Conservation (phyloP, 305 asterid genomes). For the Rubia occidens region DNA sequence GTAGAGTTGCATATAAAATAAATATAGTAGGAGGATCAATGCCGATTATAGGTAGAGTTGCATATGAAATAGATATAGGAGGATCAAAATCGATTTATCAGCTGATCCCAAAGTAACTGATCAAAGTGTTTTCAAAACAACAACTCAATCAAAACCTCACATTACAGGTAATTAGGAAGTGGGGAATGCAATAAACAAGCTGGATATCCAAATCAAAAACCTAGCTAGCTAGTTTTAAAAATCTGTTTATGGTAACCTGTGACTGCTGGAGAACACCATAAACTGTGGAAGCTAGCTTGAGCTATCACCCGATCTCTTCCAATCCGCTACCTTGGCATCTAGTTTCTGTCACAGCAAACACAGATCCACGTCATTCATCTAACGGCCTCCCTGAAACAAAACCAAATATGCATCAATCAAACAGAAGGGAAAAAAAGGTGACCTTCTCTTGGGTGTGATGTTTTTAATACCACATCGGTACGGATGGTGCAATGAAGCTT, state of each 20-base stretch:
- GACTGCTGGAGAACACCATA: neutral
- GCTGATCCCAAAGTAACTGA: neutral
- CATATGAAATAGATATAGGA: too few relatives aligned
- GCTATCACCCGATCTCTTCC: conserved; percentile 8
- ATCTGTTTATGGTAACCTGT: neutral
- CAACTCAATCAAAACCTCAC: neutral
- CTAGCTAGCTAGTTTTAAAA: too few relatives aligned
- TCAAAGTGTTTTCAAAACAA: neutral
- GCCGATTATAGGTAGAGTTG: too few relatives aligned
- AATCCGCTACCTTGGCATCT: conserved; percentile 6
- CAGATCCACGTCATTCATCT: conserved; percentile 10
- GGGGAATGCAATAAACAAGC: neutral
- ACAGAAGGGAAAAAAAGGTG: too few relatives aligned
- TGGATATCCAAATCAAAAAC: too few relatives aligned
- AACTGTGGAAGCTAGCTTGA: neutral
- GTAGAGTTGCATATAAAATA: too few relatives aligned
- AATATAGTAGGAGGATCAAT: too few relatives aligned
- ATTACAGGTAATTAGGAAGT: neutral
- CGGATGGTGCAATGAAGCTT: conserved; percentile 28
- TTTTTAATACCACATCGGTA: conserved; percentile 12
- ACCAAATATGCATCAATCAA: neutral
- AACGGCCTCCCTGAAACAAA: conserved; percentile 11
- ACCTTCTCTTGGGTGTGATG: too few relatives aligned
- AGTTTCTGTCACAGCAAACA: conserved; percentile 21
- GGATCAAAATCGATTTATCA: neutral